Evolutionary conservation across 2,329 filamentous ascomycete species (phyloP).

Genomic region (Arthrinium phaeospermum): DNA sequence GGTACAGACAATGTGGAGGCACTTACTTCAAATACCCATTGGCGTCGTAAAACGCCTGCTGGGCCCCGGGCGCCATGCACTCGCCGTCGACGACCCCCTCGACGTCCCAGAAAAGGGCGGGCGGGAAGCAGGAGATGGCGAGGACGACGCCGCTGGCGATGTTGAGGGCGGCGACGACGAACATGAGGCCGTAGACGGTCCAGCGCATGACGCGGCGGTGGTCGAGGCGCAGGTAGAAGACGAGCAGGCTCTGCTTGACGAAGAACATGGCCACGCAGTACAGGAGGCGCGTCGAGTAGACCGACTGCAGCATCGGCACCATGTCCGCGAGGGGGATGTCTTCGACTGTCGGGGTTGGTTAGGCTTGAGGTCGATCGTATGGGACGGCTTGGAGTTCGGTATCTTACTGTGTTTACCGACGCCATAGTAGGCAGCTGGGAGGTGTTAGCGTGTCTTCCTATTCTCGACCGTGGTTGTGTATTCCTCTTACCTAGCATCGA

Average conservation of each 20-base stretch:
- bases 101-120: conserved; percentile 23
- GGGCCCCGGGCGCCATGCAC: conserved; percentile 21
- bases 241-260: conserved; percentile 24
- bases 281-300: conserved; percentile 25
- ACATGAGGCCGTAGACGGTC: conserved; percentile 23
- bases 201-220: conserved; percentile 23
- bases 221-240: conserved; percentile 26
- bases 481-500: conserved; percentile 21
- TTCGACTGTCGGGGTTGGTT: not conserved
- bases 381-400: not conserved
- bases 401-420: conserved; percentile 22
- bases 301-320: conserved; percentile 23
- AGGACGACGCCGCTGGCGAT: conserved; percentile 23
- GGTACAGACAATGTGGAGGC: no score
- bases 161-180: conserved; percentile 22
- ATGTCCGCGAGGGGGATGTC: conserved; percentile 18
- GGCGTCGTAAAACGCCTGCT: conserved; percentile 25
- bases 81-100: conserved; percentile 17
- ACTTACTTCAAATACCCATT: conserved; percentile 17
- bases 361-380: not conserved
- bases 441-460: no score
- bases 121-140: conserved; percentile 23
- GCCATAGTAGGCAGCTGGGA: conserved; percentile 22
- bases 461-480: not conserved
- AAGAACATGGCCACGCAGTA: conserved; percentile 25